Evolutionary conservation across 2,329 filamentous ascomycete genomes (phyloP).

Genomic region (Epichloe gansuensis): DNA sequence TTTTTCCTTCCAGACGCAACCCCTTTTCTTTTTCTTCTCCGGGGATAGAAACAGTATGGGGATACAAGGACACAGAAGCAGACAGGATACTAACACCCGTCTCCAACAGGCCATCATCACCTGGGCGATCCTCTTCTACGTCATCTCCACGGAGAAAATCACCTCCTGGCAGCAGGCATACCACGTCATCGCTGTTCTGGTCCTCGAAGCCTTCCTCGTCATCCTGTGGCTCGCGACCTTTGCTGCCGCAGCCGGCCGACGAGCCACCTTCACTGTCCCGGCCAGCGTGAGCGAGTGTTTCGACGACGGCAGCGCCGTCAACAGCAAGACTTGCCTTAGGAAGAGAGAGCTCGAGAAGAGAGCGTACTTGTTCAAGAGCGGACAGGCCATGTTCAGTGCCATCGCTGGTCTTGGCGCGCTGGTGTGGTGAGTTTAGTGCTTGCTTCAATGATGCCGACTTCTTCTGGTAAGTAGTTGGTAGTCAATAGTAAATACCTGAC

Average conservation of each 20-base stretch:
- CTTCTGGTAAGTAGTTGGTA: too few relatives aligned
- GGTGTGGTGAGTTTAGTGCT: conserved; percentile 21
- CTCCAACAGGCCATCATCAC: conserved; percentile 28
- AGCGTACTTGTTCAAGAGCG: conserved; percentile 21
- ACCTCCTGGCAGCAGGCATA: conserved; percentile 22
- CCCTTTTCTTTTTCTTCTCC: not conserved
- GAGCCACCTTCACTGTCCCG: conserved; percentile 22
- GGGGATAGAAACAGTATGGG: not conserved
- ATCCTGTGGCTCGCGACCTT: conserved; percentile 35
- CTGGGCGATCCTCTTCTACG: conserved; percentile 30
- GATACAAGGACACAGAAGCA: not conserved
- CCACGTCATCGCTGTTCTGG: conserved; percentile 31
- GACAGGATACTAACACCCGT: conserved; percentile 3
- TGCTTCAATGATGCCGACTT: not conserved
- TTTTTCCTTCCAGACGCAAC: not conserved
- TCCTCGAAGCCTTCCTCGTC: conserved; percentile 29
- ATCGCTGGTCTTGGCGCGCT: conserved; percentile 32
- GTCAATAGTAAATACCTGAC: not conserved
- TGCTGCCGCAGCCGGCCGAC: conserved; percentile 26
- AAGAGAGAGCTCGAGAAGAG: conserved; percentile 15
- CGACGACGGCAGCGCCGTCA: conserved; percentile 26
- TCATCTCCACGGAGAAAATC: conserved; percentile 28
- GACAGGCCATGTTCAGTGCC: conserved; percentile 23
- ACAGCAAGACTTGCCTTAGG: conserved; percentile 24
- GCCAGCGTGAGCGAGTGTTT: conserved; percentile 19